Evolutionary conservation across 1,139 yeast species (phyloP).

Genomic region (Debaryomyces sp.): DNA sequence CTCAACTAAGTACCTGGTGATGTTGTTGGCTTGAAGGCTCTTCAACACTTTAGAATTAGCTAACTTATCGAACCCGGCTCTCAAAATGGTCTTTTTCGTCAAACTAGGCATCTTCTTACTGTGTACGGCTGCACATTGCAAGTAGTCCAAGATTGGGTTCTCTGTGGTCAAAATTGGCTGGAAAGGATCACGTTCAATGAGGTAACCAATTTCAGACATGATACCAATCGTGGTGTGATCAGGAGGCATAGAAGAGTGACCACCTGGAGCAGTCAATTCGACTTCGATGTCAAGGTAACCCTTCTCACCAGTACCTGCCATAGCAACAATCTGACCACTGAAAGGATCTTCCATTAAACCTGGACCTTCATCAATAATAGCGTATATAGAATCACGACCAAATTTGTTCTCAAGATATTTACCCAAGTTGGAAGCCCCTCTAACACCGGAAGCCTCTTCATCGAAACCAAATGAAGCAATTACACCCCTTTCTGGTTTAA

Average conservation of each 20-base stretch:
- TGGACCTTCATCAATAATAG: slow-evolving; percentile 47
- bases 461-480: slow-evolving; percentile 49
- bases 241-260: slow-evolving; percentile 50
- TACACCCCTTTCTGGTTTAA: slow-evolving; percentile 37
- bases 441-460: slow-evolving; percentile 43
- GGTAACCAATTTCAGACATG: slow-evolving; percentile 40
- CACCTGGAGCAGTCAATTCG: slow-evolving; percentile 45
- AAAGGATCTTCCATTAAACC: slow-evolving; percentile 30
- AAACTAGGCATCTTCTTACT: slow-evolving; percentile 22
- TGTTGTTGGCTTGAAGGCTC: slow-evolving; percentile 16
- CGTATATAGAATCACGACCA: slow-evolving; percentile 40
- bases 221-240: slow-evolving; percentile 51
- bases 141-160: slow-evolving; percentile 36
- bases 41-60: slow-evolving; percentile 33
- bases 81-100: slow-evolving; percentile 30
- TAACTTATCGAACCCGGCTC: slow-evolving; percentile 35
- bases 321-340: slow-evolving; percentile 38
- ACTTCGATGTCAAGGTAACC: slow-evolving; percentile 39
- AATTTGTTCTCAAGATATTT: slow-evolving; percentile 32
- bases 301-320: slow-evolving; percentile 45
- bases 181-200: slow-evolving; percentile 42
- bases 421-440: slow-evolving; percentile 36
- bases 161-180: slow-evolving; percentile 30
- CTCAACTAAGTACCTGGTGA: slow-evolving; percentile 29
- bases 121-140: slow-evolving; percentile 44